A percentile compares a stretch with the other conserved stretches of the same genome.
Evolutionary conservation across 306 rosid species (phyloP).

Genomic region (Lathyrus sativus): DNA sequence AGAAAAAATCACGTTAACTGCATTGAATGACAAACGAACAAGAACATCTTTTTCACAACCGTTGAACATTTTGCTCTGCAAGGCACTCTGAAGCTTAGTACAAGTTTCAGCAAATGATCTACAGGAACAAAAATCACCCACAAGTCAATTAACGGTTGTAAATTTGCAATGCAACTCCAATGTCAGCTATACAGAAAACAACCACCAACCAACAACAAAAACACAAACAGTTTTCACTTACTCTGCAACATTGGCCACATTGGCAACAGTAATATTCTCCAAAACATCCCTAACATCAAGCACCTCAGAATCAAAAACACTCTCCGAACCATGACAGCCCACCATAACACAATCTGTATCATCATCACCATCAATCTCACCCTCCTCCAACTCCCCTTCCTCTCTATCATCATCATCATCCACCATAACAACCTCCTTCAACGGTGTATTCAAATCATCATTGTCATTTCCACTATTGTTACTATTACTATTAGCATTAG

Average conservation of each 20-base stretch:
- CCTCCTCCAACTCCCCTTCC: constrained; percentile 97
- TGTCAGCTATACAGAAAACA: constrained; percentile 4
- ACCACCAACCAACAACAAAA: constrained; percentile 2
- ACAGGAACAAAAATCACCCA: constrained; percentile 45
- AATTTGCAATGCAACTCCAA: constrained; percentile 16
- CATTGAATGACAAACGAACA: constrained; percentile 46
- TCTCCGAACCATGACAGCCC: constrained; percentile 28
- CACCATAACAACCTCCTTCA: constrained; percentile 40
- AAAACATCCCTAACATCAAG: constrained; percentile 51
- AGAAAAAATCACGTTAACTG: constrained; percentile 55
- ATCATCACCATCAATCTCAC: constrained; percentile 95
- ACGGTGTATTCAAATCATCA: constrained; percentile 30
- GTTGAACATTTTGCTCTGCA: constrained; percentile 49
- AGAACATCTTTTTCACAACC: constrained; percentile 56
- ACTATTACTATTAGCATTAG: constrained; percentile 25
- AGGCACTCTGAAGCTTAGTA: constrained; percentile 46
- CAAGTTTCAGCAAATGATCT: constrained; percentile 77
- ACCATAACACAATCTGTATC: constrained; percentile 43
- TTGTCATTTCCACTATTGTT: neutral
- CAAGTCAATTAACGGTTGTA: constrained; percentile 20
- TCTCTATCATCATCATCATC: constrained; percentile 70
- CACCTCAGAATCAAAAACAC: constrained; percentile 43
- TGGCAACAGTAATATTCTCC: constrained; percentile 51
- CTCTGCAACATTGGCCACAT: constrained; percentile 71
- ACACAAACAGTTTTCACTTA: constrained; percentile 54